Conservation (phyloP, 352 stramenopile species). For the Phytophthora fragariae region DNA sequence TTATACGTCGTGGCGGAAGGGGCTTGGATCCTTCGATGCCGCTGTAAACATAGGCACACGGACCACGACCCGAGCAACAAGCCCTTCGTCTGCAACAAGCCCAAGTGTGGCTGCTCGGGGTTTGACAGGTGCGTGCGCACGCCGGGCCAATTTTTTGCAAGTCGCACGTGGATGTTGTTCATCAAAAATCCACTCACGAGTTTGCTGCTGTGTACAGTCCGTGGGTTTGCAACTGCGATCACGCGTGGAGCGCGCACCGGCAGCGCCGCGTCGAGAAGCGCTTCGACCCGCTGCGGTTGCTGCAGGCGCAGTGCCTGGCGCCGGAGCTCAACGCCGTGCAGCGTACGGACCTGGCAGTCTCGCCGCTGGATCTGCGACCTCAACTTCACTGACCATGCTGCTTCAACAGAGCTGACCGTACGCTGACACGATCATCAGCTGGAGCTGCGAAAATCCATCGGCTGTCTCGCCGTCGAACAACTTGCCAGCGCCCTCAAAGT, state of each 20-base stretch:
- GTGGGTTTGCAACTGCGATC: slow-evolving; percentile 87
- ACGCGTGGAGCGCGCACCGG: slow-evolving; percentile 64
- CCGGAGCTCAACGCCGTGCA: slow-evolving; percentile 65
- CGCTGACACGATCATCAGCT: slow-evolving; percentile 2
- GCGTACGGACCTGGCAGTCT: slow-evolving; percentile 62
- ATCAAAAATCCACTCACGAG: slow-evolving; percentile 28
- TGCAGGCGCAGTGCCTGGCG: slow-evolving; percentile 48
- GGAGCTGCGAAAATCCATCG: slow-evolving; percentile 38
- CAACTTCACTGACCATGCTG: slow-evolving; percentile 6
- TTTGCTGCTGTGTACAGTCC: slow-evolving; percentile 42
- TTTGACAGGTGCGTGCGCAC: slow-evolving; percentile 68
- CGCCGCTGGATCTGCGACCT: slow-evolving; percentile 48
- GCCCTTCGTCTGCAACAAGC: slow-evolving; percentile 62
- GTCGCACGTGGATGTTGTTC: slow-evolving; percentile 19
- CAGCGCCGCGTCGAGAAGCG: slow-evolving; percentile 65
- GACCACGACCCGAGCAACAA: slow-evolving; percentile 61
- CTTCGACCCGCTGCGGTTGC: slow-evolving; percentile 53
- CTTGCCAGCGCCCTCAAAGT: not conserved
- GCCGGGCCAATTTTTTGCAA: slow-evolving; percentile 22
- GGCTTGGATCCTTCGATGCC: slow-evolving; percentile 80
- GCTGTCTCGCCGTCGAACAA: slow-evolving; percentile 12
- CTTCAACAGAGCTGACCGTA: slow-evolving; percentile 24
- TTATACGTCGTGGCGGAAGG: slow-evolving; percentile 86
- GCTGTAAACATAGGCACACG: slow-evolving; percentile 85
- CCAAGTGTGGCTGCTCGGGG: slow-evolving; percentile 60